Percentiles rank a stretch among this genome's conserved stretches.
phyloP scores from a whole-genome alignment of 306 rosid genomes.

The Trifolium repens region DNA sequence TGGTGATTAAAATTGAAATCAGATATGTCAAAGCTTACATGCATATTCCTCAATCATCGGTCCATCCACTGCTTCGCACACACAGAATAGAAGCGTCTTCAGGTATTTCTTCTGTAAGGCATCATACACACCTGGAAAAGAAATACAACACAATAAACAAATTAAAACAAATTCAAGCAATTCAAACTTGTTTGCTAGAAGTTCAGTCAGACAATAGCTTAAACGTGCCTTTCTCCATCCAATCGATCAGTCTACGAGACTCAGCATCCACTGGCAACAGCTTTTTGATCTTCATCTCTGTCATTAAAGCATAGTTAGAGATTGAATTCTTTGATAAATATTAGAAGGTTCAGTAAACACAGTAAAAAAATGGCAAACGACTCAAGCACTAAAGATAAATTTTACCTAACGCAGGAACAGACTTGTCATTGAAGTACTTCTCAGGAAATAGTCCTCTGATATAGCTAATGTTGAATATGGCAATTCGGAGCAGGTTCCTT shows the following conservation, averaged over 20 bases:
- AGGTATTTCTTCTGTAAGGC: slow-evolving; percentile 86
- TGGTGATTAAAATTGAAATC: slow-evolving; percentile 3
- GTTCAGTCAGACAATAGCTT: slow-evolving; percentile 22
- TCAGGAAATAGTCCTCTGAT: slow-evolving; percentile 97
- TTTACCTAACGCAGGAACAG: slow-evolving; percentile 94
- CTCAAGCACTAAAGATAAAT: neutral
- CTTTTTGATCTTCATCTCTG: slow-evolving; percentile 96
- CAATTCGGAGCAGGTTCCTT: slow-evolving; percentile 94
- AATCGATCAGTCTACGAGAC: slow-evolving; percentile 91
- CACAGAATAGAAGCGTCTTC: slow-evolving; percentile 84
- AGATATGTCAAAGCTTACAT: slow-evolving; percentile 58
- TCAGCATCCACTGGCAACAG: slow-evolving; percentile 94
- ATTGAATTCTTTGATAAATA: slow-evolving; percentile 31
- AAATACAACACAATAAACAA: neutral
- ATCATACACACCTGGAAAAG: slow-evolving; percentile 80
- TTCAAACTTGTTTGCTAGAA: slow-evolving; percentile 1
- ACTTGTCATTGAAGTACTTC: slow-evolving; percentile 89
- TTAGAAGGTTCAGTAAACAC: neutral
- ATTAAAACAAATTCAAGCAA: slow-evolving; percentile 26
- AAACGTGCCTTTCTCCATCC: slow-evolving; percentile 91
- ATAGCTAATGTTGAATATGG: slow-evolving; percentile 92
- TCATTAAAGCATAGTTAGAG: slow-evolving; percentile 33
- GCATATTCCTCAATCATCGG: slow-evolving; percentile 98
- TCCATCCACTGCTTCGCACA: slow-evolving; percentile 83
- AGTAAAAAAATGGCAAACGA: neutral